These are phyloP conservation scores for Mortierella sp. DNA, from an alignment of 371 early-diverging fungal species.

Conservation along the genomic window DNA sequence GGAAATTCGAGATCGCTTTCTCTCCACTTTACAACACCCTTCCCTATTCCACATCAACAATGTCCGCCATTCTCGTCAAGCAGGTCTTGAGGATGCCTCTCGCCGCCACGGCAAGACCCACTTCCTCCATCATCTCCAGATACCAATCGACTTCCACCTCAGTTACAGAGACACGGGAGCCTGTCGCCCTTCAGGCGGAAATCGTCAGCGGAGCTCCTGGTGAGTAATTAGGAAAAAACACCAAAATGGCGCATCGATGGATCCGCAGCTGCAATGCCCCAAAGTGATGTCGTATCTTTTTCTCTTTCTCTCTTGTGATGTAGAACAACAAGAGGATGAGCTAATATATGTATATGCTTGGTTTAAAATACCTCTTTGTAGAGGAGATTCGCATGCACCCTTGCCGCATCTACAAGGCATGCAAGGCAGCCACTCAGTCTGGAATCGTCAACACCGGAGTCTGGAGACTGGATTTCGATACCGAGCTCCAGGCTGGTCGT, in stretches of 20 bases:
- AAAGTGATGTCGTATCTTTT: too few species aligned
- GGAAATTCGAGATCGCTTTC: too few species aligned
- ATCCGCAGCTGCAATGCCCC: not conserved
- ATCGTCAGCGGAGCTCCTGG: constrained; percentile 54
- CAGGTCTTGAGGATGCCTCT: constrained; percentile 32
- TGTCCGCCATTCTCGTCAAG: constrained; percentile 37
- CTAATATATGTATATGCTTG: not conserved
- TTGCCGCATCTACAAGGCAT: constrained; percentile 89
- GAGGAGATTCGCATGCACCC: constrained; percentile 71
- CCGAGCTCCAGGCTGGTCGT: constrained; percentile 77
- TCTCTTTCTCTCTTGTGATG: too few species aligned
- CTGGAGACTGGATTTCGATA: constrained; percentile 94
- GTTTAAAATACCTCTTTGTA: constrained; percentile 7
- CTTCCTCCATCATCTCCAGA: constrained; percentile 9
- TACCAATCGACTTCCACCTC: constrained; percentile 32
- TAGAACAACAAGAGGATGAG: not conserved
- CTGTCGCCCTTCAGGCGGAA: constrained; percentile 43
- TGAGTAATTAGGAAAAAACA: constrained; percentile 10
- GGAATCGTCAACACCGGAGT: constrained; percentile 81
- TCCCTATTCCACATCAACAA: constrained; percentile 2
- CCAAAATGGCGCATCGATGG: not conserved
- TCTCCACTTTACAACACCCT: not conserved
- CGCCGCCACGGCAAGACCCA: constrained; percentile 24
- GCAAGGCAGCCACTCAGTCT: constrained; percentile 89
- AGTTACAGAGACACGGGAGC: constrained; percentile 37